These are phyloP conservation scores for Gomphus bonarii DNA, from an alignment of 1,284 basidiomycete species.

Conservation along the genomic window DNA sequence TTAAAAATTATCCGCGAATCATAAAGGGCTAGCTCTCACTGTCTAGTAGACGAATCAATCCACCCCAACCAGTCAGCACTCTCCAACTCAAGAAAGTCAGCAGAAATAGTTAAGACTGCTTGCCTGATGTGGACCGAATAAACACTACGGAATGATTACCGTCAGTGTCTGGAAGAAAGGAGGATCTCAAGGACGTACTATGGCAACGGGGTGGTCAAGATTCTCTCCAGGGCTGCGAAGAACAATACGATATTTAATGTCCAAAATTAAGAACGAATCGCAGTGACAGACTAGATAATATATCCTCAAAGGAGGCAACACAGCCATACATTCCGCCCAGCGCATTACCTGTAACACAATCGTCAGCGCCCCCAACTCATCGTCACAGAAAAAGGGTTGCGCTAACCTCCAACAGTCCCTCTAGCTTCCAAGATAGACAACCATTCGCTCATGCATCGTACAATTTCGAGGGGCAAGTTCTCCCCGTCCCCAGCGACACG, in stretches of 20 bases:
- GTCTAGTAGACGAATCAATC: slow-evolving; percentile 16
- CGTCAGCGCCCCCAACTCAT: not conserved
- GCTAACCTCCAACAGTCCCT: slow-evolving; percentile 36
- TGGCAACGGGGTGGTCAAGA: slow-evolving; percentile 52
- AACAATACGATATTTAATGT: not conserved
- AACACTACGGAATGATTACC: slow-evolving; percentile 28
- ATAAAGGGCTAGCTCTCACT: slow-evolving; percentile 19
- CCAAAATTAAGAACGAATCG: not conserved
- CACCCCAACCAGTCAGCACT: not conserved
- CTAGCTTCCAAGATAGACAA: slow-evolving; percentile 45
- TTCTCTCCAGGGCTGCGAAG: slow-evolving; percentile 40
- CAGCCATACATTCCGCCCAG: slow-evolving; percentile 41
- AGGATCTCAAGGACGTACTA: slow-evolving; percentile 33
- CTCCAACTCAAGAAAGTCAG: not conserved
- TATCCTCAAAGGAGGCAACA: slow-evolving; percentile 43
- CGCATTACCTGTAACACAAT: slow-evolving; percentile 28
- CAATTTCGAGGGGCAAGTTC: slow-evolving; percentile 42
- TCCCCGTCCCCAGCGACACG: slow-evolving; percentile 29
- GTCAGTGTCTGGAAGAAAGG: not conserved
- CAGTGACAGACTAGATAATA: slow-evolving; percentile 32
- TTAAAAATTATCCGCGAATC: not conserved
- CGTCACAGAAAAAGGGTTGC: not conserved
- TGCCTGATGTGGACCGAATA: slow-evolving; percentile 52
- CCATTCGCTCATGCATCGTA: slow-evolving; percentile 49
- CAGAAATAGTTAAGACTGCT: not conserved